Conservation (phyloP, 306 rosid species). For the Castanopsis chinensis region DNA sequence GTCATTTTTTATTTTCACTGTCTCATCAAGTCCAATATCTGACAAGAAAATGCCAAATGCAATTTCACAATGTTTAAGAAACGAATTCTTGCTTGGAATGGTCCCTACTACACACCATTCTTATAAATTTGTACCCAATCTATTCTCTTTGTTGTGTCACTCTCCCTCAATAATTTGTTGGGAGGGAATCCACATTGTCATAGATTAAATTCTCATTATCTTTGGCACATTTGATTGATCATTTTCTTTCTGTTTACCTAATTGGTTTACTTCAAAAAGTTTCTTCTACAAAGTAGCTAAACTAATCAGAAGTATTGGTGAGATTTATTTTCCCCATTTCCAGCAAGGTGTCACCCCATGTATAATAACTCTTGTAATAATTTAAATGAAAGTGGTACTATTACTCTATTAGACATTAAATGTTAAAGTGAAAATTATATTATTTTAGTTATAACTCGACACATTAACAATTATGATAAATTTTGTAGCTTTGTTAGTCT, state of each 20-base stretch:
- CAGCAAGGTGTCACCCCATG: too few species aligned
- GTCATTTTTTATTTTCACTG: too few species aligned
- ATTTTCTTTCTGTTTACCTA: not conserved
- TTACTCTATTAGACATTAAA: too few species aligned
- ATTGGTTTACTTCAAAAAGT: not conserved
- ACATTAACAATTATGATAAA: too few species aligned
- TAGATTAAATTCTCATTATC: not conserved
- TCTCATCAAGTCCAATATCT: conserved; percentile 28
- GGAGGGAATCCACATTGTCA: not conserved
- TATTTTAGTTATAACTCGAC: too few species aligned
- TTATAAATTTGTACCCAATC: not conserved
- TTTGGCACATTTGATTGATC: not conserved
- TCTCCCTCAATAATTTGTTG: conserved; percentile 15
- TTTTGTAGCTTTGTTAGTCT: too few species aligned
- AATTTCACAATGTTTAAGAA: conserved; percentile 21
- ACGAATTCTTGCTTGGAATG: not conserved
- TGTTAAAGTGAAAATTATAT: too few species aligned
- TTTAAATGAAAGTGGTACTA: too few species aligned
- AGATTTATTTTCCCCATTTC: too few species aligned
- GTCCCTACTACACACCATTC: conserved; percentile 7
- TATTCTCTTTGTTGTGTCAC: conserved; percentile 24
- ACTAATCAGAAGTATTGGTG: too few species aligned
- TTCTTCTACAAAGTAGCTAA: not conserved
- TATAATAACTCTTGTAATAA: too few species aligned
- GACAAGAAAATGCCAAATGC: conserved; percentile 59